These are phyloP conservation scores for Aschersonia sp. DNA, from an alignment of 2,329 filamentous ascomycete species.

Conservation along the genomic window DNA sequence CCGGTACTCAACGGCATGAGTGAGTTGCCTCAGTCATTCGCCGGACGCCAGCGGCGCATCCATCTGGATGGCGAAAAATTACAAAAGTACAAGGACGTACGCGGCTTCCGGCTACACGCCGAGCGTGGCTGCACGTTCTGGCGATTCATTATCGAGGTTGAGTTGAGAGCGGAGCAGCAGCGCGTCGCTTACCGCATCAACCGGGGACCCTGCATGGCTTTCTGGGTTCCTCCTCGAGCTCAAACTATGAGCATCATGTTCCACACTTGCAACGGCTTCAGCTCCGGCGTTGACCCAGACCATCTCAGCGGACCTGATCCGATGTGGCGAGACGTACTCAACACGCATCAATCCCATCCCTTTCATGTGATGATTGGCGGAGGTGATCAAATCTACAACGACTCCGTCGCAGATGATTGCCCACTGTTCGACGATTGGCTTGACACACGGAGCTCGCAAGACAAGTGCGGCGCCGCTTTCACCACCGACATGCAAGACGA, in stretches of 20 bases:
- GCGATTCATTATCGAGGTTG: conserved; percentile 90
- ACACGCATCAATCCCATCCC: conserved; percentile 75
- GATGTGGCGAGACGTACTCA: conserved; percentile 90
- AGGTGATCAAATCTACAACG: conserved; percentile 94
- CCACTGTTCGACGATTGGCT: conserved; percentile 73
- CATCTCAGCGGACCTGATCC: conserved; percentile 85
- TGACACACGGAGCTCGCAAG: conserved; percentile 59
- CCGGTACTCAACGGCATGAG: conserved; percentile 22
- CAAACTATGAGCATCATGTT: conserved; percentile 99
- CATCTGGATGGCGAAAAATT: conserved; percentile 64
- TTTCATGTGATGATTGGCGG: conserved; percentile 99
- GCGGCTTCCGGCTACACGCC: conserved; percentile 66
- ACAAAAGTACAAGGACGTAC: conserved; percentile 70
- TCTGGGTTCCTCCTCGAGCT: conserved; percentile 80
- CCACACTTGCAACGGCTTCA: conserved; percentile 95
- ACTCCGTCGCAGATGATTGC: conserved; percentile 63
- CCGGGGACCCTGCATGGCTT: conserved; percentile 70
- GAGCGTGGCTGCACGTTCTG: conserved; percentile 90
- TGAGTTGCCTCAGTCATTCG: conserved; percentile 38
- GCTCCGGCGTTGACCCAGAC: conserved; percentile 60
- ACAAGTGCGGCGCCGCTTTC: conserved; percentile 70
- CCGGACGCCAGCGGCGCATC: conserved; percentile 35
- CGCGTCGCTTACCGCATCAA: conserved; percentile 95
- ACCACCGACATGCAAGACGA: conserved; percentile 74
- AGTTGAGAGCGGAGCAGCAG: conserved; percentile 63